A percentile compares a stretch with the other conserved stretches of the same genome.
Conservation (phyloP, 2,329 filamentous ascomycete species). For the Colletotrichum sp. region DNA sequence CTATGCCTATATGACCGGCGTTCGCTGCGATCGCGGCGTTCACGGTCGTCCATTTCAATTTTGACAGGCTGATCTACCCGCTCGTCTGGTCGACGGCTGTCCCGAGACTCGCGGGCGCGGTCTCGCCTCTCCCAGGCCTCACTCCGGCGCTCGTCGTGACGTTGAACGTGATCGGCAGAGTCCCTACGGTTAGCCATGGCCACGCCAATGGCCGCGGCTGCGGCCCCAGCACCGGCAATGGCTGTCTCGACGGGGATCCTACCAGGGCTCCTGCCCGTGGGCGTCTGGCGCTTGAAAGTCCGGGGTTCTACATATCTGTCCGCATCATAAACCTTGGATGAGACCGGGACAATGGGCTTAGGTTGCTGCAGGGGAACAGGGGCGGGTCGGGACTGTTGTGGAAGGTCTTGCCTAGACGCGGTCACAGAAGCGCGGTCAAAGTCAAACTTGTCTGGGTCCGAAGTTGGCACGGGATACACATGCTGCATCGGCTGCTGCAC, state of each 20-base stretch:
- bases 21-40: conserved; percentile 34
- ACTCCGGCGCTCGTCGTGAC: conserved; percentile 17
- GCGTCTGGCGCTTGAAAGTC: conserved; percentile 34
- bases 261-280: conserved; percentile 44
- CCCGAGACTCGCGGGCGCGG: conserved; percentile 27
- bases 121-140: background rate
- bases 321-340: conserved; percentile 69
- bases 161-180: conserved; percentile 31
- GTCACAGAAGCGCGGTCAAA: conserved; percentile 55
- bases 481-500: conserved; percentile 65
- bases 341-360: conserved; percentile 77
- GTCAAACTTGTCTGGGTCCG: conserved; percentile 69
- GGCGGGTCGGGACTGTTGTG: conserved; percentile 54
- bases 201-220: conserved; percentile 55
- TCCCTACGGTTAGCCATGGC: conserved; percentile 41
- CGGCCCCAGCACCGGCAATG: conserved; percentile 52
- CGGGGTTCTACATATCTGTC: conserved; percentile 43
- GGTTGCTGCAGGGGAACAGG: conserved; percentile 83
- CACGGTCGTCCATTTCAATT: conserved; percentile 24
- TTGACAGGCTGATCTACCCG: conserved; percentile 25
- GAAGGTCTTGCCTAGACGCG: conserved; percentile 44
- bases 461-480: conserved; percentile 70
- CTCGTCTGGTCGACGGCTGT: conserved; percentile 31
- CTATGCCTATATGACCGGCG: conserved; percentile 28
- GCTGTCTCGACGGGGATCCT: conserved; percentile 48